Evolutionary conservation across 1,284 basidiomycete genomes (phyloP), one percentile per base, ranked within the genome.

Genomic region (Irpex lacteus): DNA sequence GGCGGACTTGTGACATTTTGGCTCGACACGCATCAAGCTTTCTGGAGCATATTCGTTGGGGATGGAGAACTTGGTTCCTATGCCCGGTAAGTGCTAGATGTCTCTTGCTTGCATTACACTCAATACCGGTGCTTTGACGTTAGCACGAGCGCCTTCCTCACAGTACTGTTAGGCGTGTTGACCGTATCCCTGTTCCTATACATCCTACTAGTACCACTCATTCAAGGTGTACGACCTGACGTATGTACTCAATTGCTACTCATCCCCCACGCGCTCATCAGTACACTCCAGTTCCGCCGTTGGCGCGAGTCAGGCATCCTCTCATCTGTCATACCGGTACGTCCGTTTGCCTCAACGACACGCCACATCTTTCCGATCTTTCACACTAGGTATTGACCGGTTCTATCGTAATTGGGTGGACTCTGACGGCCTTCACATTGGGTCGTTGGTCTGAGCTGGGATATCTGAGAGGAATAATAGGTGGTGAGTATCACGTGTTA

Each of bases 131-230:
- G 15, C 38, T 37, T 26, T 55, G 32, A 26, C 26, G 32, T 15
- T 62, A 90, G 89, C 68, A 77, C 81, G 9, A 77, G 77, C 49
- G 85, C 88, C 5, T 69, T 82, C 52, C 74, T 78, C 21, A 82
- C 85, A 21, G 75, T 85, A 8, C 79, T 75, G 19, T 79, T 87
- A 26, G 88, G 85, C 11, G 70, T 81, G 19, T 74, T 85, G 32
- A 91, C 90, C 8, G 72, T 92, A 60, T 71, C 77, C 1, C 76
- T 92, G n/a, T 92, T 92, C 75, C 73, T 91, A 61, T 92, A 91
- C 68, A 81, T 92, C 40, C 74, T 92, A 9, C 72, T 88, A 54
- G 77, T 87, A 34, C 89, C 88, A 36, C 81, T 86, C 77, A 76
- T 89, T 26, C 81, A 82, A 64, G 89, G 88, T 7, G 79, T 84